Conservation (phyloP, 441 rosid species). For the Croton setiger region DNA sequence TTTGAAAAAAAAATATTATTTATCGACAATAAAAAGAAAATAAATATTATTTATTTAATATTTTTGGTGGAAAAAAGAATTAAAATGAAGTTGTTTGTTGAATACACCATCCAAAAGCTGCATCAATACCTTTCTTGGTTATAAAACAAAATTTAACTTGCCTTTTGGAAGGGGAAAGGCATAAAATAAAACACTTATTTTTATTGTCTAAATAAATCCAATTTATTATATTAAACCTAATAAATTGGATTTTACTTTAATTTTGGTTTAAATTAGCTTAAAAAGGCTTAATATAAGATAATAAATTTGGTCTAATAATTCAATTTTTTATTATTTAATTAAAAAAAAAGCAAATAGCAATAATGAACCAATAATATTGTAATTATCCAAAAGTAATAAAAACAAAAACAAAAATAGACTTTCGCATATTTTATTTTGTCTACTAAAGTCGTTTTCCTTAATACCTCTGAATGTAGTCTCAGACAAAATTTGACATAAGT, state of each 20-base stretch:
- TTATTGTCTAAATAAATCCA: neutral
- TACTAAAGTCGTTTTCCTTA: no score
- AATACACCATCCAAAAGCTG: neutral
- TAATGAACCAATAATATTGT: neutral
- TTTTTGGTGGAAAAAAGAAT: no score
- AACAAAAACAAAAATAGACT: no score
- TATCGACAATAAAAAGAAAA: no score
- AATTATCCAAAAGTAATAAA: neutral
- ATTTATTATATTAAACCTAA: neutral
- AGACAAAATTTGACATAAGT: no score
- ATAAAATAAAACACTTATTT: neutral
- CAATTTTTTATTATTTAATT: no score
- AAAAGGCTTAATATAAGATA: neutral
- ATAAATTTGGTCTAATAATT: neutral
- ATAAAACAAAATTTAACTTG: neutral
- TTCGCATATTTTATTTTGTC: no score
- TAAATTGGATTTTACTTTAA: neutral
- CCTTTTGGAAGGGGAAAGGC: slow-evolving; percentile 4
- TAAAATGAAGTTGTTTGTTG: no score
- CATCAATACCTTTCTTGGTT: neutral
- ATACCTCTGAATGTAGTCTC: no score
- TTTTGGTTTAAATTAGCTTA: neutral
- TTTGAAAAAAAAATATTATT: no score
- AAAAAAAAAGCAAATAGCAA: no score
- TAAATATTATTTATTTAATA: no score